Percentiles rank a stretch among this genome's conserved stretches.
These are phyloP conservation scores for Myxozyma kluyveri DNA, from an alignment of 805 yeast genomes.

Conservation along the genomic window DNA sequence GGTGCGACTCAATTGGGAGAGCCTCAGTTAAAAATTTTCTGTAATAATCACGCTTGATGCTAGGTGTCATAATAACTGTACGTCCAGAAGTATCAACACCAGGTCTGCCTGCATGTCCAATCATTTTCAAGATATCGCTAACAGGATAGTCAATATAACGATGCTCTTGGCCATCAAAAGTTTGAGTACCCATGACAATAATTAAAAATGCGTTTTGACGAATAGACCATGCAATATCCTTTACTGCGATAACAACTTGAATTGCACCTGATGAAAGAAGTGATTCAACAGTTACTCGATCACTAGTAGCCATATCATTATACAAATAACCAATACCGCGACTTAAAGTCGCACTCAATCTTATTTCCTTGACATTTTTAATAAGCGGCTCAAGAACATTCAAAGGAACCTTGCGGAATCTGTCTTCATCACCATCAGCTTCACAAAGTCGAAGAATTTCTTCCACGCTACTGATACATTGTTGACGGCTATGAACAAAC, in stretches of 20 bases:
- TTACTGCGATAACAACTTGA: slow-evolving; percentile 57
- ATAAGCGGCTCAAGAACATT: slow-evolving; percentile 45
- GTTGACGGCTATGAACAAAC: slow-evolving; percentile 57
- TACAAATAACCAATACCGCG: slow-evolving; percentile 67
- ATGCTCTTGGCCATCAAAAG: slow-evolving; percentile 70
- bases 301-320: slow-evolving; percentile 55
- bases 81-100: slow-evolving; percentile 40
- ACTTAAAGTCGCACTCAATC: slow-evolving; percentile 45
- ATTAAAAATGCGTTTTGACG: slow-evolving; percentile 56
- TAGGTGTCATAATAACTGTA: slow-evolving; percentile 57
- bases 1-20: slow-evolving; percentile 77
- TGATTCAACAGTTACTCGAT: slow-evolving; percentile 53
- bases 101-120: slow-evolving; percentile 32
- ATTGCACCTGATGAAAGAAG: slow-evolving; percentile 53
- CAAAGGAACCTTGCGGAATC: slow-evolving; percentile 44
- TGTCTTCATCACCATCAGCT: slow-evolving; percentile 39
- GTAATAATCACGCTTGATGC: slow-evolving; percentile 59
- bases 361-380: slow-evolving; percentile 47
- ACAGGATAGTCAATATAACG: slow-evolving; percentile 67
- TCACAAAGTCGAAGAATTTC: slow-evolving; percentile 45
- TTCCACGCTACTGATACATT: slow-evolving; percentile 52
- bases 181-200: slow-evolving; percentile 67
- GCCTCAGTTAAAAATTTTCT: slow-evolving; percentile 69
- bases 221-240: slow-evolving; percentile 49
- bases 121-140: slow-evolving; percentile 36